Conservation (phyloP, 1,284 basidiomycete genomes). For the Tylopilus sp. region DNA sequence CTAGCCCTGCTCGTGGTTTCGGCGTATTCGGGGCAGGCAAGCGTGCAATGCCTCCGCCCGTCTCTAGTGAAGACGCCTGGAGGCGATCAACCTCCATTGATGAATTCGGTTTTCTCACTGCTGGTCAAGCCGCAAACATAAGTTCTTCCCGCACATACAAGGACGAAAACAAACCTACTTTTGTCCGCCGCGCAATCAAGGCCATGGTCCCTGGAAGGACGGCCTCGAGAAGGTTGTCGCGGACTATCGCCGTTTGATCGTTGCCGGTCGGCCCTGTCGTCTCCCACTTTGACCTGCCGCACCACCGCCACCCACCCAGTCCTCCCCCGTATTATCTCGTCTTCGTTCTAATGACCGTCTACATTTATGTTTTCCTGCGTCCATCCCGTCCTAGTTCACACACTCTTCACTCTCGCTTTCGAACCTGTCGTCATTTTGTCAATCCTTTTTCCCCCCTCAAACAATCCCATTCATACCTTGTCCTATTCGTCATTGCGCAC, state of each 20-base stretch:
- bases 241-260: slow-evolving; percentile 29
- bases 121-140: slow-evolving; percentile 21
- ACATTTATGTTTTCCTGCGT: slow-evolving; percentile 16
- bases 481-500: slow-evolving; percentile 14
- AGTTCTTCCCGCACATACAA: slow-evolving; percentile 31
- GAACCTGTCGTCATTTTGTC: slow-evolving; percentile 26
- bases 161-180: slow-evolving; percentile 49
- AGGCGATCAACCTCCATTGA: slow-evolving; percentile 44
- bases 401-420: slow-evolving; percentile 11
- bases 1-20: slow-evolving; percentile 39
- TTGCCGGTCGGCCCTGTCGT: background rate
- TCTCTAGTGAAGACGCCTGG: slow-evolving; percentile 58
- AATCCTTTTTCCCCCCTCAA: slow-evolving; percentile 5
- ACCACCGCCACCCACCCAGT: background rate
- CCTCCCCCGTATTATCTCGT: background rate
- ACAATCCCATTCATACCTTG: slow-evolving; percentile 17
- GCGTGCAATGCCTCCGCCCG: slow-evolving; percentile 59
- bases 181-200: slow-evolving; percentile 64
- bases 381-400: slow-evolving; percentile 5
- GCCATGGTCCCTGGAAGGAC: slow-evolving; percentile 58
- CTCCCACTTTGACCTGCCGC: background rate
- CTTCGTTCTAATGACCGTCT: slow-evolving; percentile 17
- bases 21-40: slow-evolving; percentile 51
- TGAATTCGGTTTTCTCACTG: slow-evolving; percentile 51
- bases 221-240: slow-evolving; percentile 43